phyloP scores from a whole-genome alignment of 345 rosid species.

The Corchorus olitorius region DNA sequence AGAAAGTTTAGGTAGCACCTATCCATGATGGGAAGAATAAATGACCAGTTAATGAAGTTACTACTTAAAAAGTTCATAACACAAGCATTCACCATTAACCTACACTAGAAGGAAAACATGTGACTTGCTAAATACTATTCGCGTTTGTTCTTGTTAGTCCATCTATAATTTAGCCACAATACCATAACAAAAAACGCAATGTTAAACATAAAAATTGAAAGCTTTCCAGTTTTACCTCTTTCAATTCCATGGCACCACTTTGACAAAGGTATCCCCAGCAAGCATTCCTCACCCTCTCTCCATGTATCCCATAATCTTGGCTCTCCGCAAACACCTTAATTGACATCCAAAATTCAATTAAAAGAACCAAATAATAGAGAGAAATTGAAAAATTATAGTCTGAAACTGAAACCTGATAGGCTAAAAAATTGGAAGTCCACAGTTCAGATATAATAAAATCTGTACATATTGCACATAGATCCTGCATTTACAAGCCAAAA shows the following conservation, averaged over 20 bases:
- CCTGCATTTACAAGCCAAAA: conserved; percentile 45
- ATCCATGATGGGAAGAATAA: conserved; percentile 24
- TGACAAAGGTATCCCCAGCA: conserved; percentile 99
- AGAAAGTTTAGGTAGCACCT: conserved; percentile 95
- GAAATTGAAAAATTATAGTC: conserved; percentile 19
- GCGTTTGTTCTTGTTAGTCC: not conserved
- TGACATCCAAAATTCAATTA: conserved; percentile 15
- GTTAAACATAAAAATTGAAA: not conserved
- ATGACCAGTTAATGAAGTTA: conserved; percentile 22
- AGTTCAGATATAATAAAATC: conserved; percentile 89
- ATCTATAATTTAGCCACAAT: not conserved
- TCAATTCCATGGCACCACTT: conserved; percentile 88
- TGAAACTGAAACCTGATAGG: conserved; percentile 78
- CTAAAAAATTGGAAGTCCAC: conserved; percentile 88
- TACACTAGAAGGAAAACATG: not conserved
- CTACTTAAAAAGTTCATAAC: conserved; percentile 11
- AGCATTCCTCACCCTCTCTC: conserved; percentile 94
- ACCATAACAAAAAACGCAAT: not conserved
- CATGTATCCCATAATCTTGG: conserved; percentile 96
- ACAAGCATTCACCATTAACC: conserved; percentile 15
- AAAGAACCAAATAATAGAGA: conserved; percentile 7
- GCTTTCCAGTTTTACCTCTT: conserved; percentile 54
- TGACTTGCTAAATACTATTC: not conserved
- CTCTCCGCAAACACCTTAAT: conserved; percentile 91
- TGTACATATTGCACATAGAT: conserved; percentile 93